Conservation (phyloP, 1,284 basidiomycete species). For the Cerioporus squamosus region DNA sequence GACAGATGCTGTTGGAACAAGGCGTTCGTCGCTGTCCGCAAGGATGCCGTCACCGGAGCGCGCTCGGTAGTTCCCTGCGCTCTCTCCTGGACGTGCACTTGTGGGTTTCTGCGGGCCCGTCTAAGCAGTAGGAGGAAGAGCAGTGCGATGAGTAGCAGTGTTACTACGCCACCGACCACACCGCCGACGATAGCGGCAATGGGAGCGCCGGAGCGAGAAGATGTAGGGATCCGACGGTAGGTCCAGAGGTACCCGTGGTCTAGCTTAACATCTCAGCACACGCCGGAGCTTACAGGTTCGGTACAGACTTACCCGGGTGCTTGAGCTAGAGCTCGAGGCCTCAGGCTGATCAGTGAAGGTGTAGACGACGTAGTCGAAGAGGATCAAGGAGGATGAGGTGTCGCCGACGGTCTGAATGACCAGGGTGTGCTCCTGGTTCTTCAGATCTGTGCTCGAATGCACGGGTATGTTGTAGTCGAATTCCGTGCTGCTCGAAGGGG, state of each 20-base stretch:
- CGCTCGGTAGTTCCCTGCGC: background rate
- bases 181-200: background rate
- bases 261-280: background rate
- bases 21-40: background rate
- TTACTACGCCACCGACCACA: background rate
- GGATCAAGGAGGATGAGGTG: background rate
- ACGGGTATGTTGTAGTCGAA: conserved; percentile 1
- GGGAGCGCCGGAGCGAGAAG: background rate
- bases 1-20: too few species aligned
- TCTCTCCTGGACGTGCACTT: too few species aligned
- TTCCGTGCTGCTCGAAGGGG: background rate
- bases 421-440: background rate
- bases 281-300: too few species aligned
- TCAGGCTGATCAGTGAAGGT: background rate
- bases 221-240: background rate
- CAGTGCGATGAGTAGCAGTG: background rate
- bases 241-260: background rate
- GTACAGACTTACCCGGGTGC: too few species aligned
- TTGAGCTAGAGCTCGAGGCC: too few species aligned
- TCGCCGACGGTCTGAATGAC: background rate
- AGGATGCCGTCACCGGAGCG: background rate
- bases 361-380: conserved; percentile 9
- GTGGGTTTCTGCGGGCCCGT: background rate
- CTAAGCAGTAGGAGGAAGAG: background rate
- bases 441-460: background rate